Conservation (phyloP, 139 green algal genomes). For the Tetradesmus lagerheimii region DNA sequence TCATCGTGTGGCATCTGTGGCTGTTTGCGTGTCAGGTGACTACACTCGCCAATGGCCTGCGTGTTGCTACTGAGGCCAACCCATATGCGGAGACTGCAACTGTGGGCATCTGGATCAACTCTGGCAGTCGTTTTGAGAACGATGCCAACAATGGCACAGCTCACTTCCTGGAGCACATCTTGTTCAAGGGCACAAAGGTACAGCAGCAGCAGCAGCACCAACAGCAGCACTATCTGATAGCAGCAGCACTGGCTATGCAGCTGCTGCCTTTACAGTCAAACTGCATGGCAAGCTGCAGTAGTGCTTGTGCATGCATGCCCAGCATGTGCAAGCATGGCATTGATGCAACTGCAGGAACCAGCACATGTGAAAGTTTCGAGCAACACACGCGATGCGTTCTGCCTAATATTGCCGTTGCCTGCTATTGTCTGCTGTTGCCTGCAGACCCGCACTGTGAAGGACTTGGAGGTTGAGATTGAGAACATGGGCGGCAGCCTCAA, state of each 20-base stretch:
- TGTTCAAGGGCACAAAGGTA: slow-evolving; percentile 98
- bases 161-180: slow-evolving; percentile 99
- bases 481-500: slow-evolving; percentile 99
- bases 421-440: slow-evolving; percentile 18
- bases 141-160: slow-evolving; percentile 94
- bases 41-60: slow-evolving; percentile 91
- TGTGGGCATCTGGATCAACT: slow-evolving; percentile 98
- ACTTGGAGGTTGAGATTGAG: slow-evolving; percentile 98
- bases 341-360: neutral
- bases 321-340: too few relatives aligned
- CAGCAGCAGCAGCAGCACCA: neutral
- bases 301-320: neutral
- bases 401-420: neutral
- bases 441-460: slow-evolving; percentile 81
- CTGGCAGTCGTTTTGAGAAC: slow-evolving; percentile 95
- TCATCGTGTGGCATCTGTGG: neutral
- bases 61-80: slow-evolving; percentile 92
- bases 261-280: too few relatives aligned
- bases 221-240: neutral
- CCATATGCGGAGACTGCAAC: slow-evolving; percentile 92
- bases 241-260: neutral
- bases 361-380: neutral
- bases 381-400: neutral
- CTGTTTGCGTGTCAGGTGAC: slow-evolving; percentile 83
- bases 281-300: neutral